Conservation (phyloP, 768 basidiomycete species). For the Clitopilus hobsonii region DNA sequence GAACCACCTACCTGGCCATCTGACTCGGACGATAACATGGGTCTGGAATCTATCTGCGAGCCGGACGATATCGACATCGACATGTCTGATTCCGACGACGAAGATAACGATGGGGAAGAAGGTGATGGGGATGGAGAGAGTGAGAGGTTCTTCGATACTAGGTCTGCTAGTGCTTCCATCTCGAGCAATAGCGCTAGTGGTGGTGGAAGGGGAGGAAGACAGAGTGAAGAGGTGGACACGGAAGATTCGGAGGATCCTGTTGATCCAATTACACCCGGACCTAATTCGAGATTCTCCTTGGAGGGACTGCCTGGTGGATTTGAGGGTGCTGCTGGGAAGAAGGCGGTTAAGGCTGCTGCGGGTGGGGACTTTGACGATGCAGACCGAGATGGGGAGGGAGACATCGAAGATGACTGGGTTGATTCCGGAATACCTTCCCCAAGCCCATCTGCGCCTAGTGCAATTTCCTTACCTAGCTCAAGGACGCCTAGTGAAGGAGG, state of each 20-base stretch:
- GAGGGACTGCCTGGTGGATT: constrained; percentile 10
- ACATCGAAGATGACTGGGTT: constrained; percentile 63
- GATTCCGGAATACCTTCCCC: constrained; percentile 52
- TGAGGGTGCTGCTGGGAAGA: neutral
- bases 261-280: constrained; percentile 67
- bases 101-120: constrained; percentile 22
- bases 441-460: constrained; percentile 5
- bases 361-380: constrained; percentile 8
- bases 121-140: constrained; percentile 34
- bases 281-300: constrained; percentile 37
- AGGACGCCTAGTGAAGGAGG: neutral
- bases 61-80: constrained; percentile 59
- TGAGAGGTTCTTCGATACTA: constrained; percentile 53
- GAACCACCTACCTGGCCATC: constrained; percentile 83
- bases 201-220: constrained; percentile 27
- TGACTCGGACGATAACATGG: constrained; percentile 73
- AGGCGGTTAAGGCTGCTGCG: neutral
- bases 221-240: constrained; percentile 57
- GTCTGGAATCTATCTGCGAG: constrained; percentile 80
- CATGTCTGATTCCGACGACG: constrained; percentile 32
- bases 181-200: constrained; percentile 29
- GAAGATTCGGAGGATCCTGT: constrained; percentile 73
- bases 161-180: constrained; percentile 33
- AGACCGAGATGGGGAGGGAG: constrained; percentile 37
- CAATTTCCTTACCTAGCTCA: constrained; percentile 5